Percentiles rank a stretch among this genome's conserved stretches.
phyloP scores from a whole-genome alignment of 345 rosid genomes.

The Bruguiera gymnorhiza region DNA sequence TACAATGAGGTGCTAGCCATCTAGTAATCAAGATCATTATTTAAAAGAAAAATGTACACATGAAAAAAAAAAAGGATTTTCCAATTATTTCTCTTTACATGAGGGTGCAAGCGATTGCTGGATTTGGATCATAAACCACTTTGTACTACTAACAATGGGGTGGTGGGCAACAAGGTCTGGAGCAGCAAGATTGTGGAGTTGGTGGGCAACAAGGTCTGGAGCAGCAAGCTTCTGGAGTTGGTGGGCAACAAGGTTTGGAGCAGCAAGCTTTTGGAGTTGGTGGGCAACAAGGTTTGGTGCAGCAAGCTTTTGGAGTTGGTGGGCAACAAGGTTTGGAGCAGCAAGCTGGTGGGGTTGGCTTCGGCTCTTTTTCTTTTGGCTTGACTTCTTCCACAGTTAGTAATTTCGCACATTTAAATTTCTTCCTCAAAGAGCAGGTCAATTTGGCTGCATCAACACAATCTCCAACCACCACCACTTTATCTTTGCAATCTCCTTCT shows the following conservation, averaged over 20 bases:
- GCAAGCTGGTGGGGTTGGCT: no score
- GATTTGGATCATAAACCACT: not conserved
- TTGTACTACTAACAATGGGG: not conserved
- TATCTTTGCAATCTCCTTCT: conserved; percentile 25
- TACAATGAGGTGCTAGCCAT: no score
- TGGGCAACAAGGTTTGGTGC: not conserved
- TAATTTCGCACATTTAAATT: not conserved
- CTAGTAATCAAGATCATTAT: no score
- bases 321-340: not conserved
- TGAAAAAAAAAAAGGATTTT: no score
- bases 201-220: not conserved
- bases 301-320: not conserved
- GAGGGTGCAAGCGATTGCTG: not conserved
- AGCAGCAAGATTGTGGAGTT: no score
- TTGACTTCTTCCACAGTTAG: not conserved
- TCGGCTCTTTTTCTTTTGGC: not conserved
- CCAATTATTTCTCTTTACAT: not conserved
- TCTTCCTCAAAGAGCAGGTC: not conserved
- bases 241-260: not conserved
- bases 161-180: not conserved
- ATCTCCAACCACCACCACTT: conserved; percentile 35
- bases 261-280: no score
- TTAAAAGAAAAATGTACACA: no score
- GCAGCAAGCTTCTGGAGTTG: no score
- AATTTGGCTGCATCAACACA: conserved; percentile 32